Conservation (phyloP, 257 asterid genomes). For the Parsonsia alboflavescens region DNA sequence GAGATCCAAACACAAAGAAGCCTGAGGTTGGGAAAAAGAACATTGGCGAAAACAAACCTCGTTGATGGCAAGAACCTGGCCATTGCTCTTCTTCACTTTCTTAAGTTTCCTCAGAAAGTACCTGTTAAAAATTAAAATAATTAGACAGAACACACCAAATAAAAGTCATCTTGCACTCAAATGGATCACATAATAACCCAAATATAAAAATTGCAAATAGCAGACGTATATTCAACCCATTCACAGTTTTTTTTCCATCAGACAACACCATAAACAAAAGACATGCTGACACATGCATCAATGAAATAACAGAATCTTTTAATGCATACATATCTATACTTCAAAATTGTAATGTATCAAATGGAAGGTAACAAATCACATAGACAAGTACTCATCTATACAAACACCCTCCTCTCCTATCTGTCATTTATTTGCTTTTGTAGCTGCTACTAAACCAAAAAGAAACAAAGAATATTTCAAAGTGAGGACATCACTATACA, state of each 20-base stretch:
- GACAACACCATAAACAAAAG: no score
- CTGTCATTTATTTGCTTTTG: no score
- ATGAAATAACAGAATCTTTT: not conserved
- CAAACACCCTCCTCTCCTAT: not conserved
- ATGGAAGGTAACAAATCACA: not conserved
- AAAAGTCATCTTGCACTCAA: not conserved
- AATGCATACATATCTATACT: not conserved
- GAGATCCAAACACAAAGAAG: not conserved
- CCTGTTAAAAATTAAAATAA: constrained; percentile 36
- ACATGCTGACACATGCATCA: no score
- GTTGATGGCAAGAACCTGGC: constrained; percentile 81
- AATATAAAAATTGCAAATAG: not conserved
- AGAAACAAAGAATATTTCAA: no score
- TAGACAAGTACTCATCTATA: not conserved
- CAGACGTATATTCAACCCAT: not conserved
- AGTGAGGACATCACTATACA: no score
- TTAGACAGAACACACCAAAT: not conserved
- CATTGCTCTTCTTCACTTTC: constrained; percentile 87
- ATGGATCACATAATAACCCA: no score
- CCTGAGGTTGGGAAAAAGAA: not conserved
- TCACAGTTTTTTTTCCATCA: no score
- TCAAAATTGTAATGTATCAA: not conserved
- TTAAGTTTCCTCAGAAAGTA: constrained; percentile 83
- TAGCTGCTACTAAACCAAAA: not conserved
- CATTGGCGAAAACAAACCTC: constrained; percentile 40